Conservation (phyloP, 1,139 yeast genomes). For the Debaryomyces psychrophilus region DNA sequence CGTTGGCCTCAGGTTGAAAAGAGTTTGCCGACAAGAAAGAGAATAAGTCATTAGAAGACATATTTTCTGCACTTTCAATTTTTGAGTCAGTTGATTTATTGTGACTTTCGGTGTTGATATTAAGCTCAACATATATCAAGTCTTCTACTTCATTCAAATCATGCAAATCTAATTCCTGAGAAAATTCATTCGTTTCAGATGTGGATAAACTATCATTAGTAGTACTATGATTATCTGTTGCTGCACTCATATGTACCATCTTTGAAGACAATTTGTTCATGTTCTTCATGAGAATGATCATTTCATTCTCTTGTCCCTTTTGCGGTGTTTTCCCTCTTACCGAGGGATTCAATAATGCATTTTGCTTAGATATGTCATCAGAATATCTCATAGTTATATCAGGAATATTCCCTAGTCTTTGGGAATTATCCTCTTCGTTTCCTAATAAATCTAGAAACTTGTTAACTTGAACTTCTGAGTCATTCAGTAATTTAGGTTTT, state of each 20-base stretch:
- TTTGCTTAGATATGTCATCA: constrained; percentile 32
- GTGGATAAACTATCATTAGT: constrained; percentile 24
- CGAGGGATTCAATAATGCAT: constrained; percentile 4
- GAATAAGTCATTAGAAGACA: constrained; percentile 26
- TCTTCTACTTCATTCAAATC: constrained; percentile 60
- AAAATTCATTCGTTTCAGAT: constrained; percentile 39
- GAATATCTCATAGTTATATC: constrained; percentile 87
- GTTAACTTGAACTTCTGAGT: constrained; percentile 38
- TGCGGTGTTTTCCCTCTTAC: constrained; percentile 30
- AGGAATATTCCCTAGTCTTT: constrained; percentile 76
- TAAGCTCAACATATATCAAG: constrained; percentile 60
- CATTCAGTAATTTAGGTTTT: constrained; percentile 17
- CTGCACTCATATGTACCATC: constrained; percentile 61
- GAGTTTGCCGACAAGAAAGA: constrained; percentile 28
- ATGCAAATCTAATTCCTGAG: constrained; percentile 56
- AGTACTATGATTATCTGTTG: constrained; percentile 12
- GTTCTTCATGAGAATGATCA: constrained; percentile 75
- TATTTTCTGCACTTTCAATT: constrained; percentile 3
- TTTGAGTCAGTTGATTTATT: constrained; percentile 8
- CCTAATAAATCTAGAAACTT: constrained; percentile 76
- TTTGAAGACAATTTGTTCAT: constrained; percentile 88
- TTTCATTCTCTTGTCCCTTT: constrained; percentile 54
- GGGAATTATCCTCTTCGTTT: constrained; percentile 80
- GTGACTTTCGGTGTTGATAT: constrained; percentile 43
- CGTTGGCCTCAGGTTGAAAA: constrained; percentile 20